Evolutionary conservation across 495 filamentous ascomycete species (phyloP).

Genomic region (Tuber umbilicatum): DNA sequence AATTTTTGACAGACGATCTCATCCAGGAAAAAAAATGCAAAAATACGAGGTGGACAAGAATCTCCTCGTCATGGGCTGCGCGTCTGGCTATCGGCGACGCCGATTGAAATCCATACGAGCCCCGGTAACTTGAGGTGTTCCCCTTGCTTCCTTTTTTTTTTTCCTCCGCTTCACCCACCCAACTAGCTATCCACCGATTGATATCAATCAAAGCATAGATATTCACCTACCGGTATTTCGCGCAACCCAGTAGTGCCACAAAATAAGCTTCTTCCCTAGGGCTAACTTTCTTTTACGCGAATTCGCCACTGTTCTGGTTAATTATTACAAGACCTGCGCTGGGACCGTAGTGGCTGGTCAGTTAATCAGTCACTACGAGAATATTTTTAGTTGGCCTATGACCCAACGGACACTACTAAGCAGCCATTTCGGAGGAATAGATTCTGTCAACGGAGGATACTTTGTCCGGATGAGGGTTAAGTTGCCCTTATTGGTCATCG

Average conservation of each 20-base stretch:
- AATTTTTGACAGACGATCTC: not conserved
- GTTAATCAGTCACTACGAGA: not conserved
- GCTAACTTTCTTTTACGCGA: not conserved
- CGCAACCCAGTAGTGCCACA: not conserved
- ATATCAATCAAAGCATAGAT: not conserved
- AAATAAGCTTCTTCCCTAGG: constrained; percentile 2
- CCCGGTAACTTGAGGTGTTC: not conserved
- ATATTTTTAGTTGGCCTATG: not conserved
- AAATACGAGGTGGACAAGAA: not conserved
- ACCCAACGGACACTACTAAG: not conserved
- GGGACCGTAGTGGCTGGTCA: not conserved
- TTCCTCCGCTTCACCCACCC: not conserved
- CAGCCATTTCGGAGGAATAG: not conserved
- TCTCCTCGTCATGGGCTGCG: not conserved
- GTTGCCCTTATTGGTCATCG: not conserved
- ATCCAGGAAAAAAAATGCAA: not conserved
- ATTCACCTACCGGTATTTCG: not conserved
- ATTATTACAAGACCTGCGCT: not conserved
- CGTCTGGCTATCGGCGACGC: not conserved
- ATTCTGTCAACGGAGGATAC: not conserved
- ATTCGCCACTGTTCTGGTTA: not conserved
- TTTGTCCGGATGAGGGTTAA: not conserved
- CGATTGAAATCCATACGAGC: not conserved
- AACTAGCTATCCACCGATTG: not conserved
- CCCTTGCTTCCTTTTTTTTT: not conserved